phyloP scores from a whole-genome alignment of 2,329 filamentous ascomycete species.

The Pseudomassariella vexata region DNA sequence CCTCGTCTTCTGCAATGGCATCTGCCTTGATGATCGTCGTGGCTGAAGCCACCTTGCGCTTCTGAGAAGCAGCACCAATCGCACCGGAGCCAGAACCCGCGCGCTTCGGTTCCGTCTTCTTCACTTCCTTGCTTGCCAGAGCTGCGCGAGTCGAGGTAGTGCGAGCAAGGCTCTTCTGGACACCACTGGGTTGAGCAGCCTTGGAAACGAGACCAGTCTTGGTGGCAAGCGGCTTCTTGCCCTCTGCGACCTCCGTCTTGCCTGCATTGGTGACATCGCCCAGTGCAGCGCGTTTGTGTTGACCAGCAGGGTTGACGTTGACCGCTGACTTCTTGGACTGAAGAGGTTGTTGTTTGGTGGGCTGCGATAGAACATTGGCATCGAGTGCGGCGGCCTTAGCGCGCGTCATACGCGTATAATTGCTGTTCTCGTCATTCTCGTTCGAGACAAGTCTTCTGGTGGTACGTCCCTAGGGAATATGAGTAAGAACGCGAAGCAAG shows the following conservation, averaged over 20 bases:
- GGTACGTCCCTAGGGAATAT: constrained; percentile 50
- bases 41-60: constrained; percentile 58
- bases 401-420: constrained; percentile 79
- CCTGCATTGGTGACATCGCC: constrained; percentile 94
- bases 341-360: constrained; percentile 58
- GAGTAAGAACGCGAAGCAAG: constrained; percentile 3
- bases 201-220: constrained; percentile 74
- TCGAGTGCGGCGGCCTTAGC: constrained; percentile 77
- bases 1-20: constrained; percentile 53
- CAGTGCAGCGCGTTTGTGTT: constrained; percentile 74
- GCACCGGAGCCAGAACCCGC: constrained; percentile 67
- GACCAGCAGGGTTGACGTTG: constrained; percentile 38
- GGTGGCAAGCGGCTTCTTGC: constrained; percentile 64
- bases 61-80: constrained; percentile 52
- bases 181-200: constrained; percentile 71
- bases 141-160: constrained; percentile 56
- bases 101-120: constrained; percentile 68
- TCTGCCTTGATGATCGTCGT: constrained; percentile 57
- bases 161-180: constrained; percentile 63
- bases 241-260: constrained; percentile 66
- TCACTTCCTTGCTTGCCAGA: constrained; percentile 60
- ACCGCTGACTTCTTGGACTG: constrained; percentile 64
- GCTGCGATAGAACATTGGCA: constrained; percentile 54
- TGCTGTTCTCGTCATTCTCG: constrained; percentile 89
- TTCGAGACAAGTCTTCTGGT: constrained; percentile 72